phyloP scores from a whole-genome alignment of 352 stramenopile genomes.

The Pythium pyrilobum region DNA sequence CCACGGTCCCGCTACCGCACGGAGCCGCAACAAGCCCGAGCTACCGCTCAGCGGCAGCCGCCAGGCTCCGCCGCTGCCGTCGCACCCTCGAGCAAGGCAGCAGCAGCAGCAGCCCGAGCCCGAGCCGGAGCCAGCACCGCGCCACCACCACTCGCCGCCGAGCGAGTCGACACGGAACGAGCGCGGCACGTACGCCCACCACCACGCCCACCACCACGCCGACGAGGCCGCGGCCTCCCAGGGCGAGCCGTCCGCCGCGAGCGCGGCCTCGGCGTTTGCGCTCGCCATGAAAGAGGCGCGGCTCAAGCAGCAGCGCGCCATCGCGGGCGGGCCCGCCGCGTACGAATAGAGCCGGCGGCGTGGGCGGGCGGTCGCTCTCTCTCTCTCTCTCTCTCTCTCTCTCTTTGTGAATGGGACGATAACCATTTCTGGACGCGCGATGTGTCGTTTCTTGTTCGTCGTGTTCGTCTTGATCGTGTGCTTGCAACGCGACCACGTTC shows the following conservation, averaged over 20 bases:
- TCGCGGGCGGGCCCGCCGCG: constrained; percentile 8
- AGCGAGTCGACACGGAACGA: background rate
- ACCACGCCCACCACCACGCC: background rate
- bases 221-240: background rate
- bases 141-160: background rate
- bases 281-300: constrained; percentile 76
- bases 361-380: no score
- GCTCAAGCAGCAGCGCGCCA: constrained; percentile 49
- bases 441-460: no score
- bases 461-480: no score
- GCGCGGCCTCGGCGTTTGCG: constrained; percentile 61
- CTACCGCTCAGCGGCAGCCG: background rate
- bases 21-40: background rate
- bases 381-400: no score
- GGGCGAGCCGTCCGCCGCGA: constrained; percentile 29
- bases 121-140: background rate
- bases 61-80: no score
- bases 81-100: no score
- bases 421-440: no score
- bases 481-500: no score
- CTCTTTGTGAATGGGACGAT: no score
- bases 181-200: background rate
- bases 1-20: background rate
- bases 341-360: background rate
- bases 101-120: background rate